Percentiles rank a stretch among this genome's conserved stretches.
Evolutionary conservation across 176 grass and related monocot species (phyloP).

Genomic region (Eleusine indica): DNA sequence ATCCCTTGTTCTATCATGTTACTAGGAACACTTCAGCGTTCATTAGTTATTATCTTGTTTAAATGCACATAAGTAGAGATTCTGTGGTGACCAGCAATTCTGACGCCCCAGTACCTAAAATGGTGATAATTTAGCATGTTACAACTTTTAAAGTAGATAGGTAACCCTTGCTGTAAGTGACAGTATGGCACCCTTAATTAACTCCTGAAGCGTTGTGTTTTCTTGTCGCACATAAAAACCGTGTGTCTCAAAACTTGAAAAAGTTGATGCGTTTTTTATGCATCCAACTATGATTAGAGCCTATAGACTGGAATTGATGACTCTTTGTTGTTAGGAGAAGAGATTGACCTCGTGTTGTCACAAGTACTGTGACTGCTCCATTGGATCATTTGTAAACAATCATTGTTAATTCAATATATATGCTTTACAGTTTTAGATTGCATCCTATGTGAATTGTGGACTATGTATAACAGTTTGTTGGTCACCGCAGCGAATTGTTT

Average conservation of each 20-base stretch:
- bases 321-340: slow-evolving; percentile 1
- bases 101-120: too few species aligned
- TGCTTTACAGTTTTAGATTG: not conserved
- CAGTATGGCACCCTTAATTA: not conserved
- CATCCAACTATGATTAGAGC: not conserved
- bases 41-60: slow-evolving; percentile 16
- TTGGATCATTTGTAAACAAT: not conserved
- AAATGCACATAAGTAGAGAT: not conserved
- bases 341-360: not conserved
- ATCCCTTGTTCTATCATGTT: not conserved
- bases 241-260: not conserved
- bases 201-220: slow-evolving; percentile 15
- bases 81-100: too few species aligned
- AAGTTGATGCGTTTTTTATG: too few species aligned
- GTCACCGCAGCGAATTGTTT: slow-evolving; percentile 21
- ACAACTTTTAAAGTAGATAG: not conserved
- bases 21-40: not conserved
- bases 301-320: not conserved
- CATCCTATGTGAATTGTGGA: slow-evolving; percentile 7
- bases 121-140: too few species aligned
- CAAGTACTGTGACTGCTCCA: not conserved
- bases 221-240: not conserved
- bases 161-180: not conserved
- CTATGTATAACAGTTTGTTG: not conserved
- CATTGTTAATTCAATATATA: not conserved